Evolutionary conservation across 139 green algal species (phyloP), one percentile per base, ranked within the genome.

Genomic region (Chlorella sp.): DNA sequence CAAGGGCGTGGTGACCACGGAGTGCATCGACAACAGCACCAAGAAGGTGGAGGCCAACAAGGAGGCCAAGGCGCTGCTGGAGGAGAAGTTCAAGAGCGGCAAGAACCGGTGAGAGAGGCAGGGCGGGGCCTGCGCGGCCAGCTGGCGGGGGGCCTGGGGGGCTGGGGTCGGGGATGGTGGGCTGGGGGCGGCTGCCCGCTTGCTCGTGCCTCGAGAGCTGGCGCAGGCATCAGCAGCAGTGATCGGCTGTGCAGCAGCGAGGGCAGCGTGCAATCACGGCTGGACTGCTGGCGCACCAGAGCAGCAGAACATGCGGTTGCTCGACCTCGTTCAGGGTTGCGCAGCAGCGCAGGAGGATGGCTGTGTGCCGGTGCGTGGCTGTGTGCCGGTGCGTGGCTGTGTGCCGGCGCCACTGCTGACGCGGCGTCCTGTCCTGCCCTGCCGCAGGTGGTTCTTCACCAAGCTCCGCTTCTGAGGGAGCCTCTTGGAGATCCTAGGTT

Each of bases 51-150:
- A 97, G 80, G 94, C 95, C 32, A 89, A 93, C 81, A 97, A 98
- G 96, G 95, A 96, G 85, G 92, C 93, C 48, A 99, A 99, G 92
- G 94, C 94, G 88, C 78, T 98, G 68, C 85, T 99, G 44, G 94
- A 99, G 93, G 97, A 99, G 89, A 97, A 98, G 92, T 99, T 99
- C 93, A 98, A 99, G 96, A 98, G 92, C 73, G 97, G 97, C 81
- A 99, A 99, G 94, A 98, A 98, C 93, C 92, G 96, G 64, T 84
- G 79, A n/a, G 65, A 30, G n/a, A 9, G 4, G 22, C 1, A 41
- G 41, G 26, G 51, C 51, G 24, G 51, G 8, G 46, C 46, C 8
- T 11, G 11, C 46, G 46, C 8, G 8, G 46, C 46, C 11, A 19
- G 46, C 11, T 54, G 11, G 46, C 8, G 46, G 7, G 20, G 28